Evolutionary conservation across 352 stramenopile genomes (phyloP).

Genomic region (Globisporangium okanoganense): DNA sequence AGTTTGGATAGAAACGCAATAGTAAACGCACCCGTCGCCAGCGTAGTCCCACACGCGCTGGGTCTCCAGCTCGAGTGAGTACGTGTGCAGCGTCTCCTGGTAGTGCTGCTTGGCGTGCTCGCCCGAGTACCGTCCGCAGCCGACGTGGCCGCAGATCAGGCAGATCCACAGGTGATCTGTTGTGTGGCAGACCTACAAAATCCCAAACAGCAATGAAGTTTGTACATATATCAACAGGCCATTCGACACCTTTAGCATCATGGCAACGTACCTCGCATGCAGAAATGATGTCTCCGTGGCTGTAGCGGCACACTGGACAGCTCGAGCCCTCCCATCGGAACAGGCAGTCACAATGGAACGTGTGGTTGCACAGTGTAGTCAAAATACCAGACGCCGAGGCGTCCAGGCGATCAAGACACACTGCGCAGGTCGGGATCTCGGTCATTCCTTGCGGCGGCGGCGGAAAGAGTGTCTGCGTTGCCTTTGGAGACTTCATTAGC

Average conservation of each 20-base stretch:
- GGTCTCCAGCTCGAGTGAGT: constrained; percentile 94
- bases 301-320: constrained; percentile 96
- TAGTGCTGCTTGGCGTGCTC: constrained; percentile 95
- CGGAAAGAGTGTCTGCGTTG: constrained; percentile 44
- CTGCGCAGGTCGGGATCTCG: constrained; percentile 88
- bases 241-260: background rate
- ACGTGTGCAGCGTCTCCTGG: constrained; percentile 91
- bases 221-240: background rate
- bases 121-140: constrained; percentile 94
- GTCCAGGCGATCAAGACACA: constrained; percentile 90
- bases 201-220: background rate
- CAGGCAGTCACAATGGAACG: constrained; percentile 96
- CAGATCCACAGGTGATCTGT: constrained; percentile 96
- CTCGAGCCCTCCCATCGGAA: constrained; percentile 93
- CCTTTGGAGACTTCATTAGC: constrained; percentile 6
- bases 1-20: background rate
- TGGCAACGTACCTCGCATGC: constrained; percentile 70
- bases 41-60: constrained; percentile 96
- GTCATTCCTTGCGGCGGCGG: constrained; percentile 72
- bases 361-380: constrained; percentile 98
- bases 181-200: constrained; percentile 82
- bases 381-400: constrained; percentile 88
- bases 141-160: constrained; percentile 94
- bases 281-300: constrained; percentile 92
- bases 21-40: constrained; percentile 78